Evolutionary conservation across 495 filamentous ascomycete genomes (phyloP).

Genomic region (Collariella sp.): DNA sequence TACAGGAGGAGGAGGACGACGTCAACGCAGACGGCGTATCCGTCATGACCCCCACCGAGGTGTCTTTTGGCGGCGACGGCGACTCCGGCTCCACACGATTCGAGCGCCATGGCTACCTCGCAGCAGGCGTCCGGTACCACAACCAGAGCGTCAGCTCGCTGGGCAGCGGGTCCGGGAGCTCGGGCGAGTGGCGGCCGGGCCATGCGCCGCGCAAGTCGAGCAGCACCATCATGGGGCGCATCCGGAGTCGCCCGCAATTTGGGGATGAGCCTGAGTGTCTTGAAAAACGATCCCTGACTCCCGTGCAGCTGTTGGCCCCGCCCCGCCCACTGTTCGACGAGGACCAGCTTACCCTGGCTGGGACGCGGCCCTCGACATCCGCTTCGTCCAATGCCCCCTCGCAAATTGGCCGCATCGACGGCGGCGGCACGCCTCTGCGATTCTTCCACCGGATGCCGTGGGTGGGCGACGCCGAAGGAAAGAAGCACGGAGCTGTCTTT

Average conservation of each 20-base stretch:
- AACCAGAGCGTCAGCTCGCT: slow-evolving; percentile 9
- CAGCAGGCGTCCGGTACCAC: neutral
- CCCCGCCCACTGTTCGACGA: neutral
- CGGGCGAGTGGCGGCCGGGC: slow-evolving; percentile 11
- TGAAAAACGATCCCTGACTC: slow-evolving; percentile 18
- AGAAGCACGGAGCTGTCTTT: slow-evolving; percentile 14
- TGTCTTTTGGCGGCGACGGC: neutral
- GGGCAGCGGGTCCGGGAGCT: slow-evolving; percentile 3
- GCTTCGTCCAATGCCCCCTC: neutral
- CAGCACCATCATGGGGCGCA: slow-evolving; percentile 11
- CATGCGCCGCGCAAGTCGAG: neutral
- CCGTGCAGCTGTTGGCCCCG: slow-evolving; percentile 8
- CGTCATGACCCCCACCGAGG: slow-evolving; percentile 9
- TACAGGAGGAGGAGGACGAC: slow-evolving; percentile 12
- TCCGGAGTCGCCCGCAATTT: neutral
- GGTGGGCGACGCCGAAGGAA: neutral
- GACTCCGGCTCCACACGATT: neutral
- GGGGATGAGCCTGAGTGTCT: slow-evolving; percentile 14
- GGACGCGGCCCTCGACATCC: neutral
- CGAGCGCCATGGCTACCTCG: neutral
- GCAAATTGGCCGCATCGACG: neutral
- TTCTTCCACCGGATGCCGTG: slow-evolving; percentile 14
- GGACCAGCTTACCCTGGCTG: neutral
- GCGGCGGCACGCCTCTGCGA: neutral
- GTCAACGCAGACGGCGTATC: slow-evolving; percentile 12